phyloP scores from a whole-genome alignment of 306 rosid genomes.

The Datisca glomerata region DNA sequence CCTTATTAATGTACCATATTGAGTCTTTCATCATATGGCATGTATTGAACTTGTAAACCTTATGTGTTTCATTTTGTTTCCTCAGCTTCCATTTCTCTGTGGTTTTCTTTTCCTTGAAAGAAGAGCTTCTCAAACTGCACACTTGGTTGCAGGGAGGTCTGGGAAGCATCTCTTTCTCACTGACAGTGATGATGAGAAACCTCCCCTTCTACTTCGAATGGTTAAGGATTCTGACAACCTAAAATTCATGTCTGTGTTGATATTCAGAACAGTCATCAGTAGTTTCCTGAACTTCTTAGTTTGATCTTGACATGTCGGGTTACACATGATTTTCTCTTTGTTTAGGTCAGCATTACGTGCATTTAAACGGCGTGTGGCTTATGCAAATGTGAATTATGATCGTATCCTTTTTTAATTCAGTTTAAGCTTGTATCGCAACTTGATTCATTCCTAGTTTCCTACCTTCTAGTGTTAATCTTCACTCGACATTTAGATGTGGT shows the following conservation, averaged over 20 bases:
- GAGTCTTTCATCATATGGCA: no score
- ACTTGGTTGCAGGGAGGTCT: constrained; percentile 80
- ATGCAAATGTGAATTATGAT: constrained; percentile 88
- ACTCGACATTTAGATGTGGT: constrained; percentile 72
- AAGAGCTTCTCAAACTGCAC: constrained; percentile 87
- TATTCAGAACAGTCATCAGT: constrained; percentile 7
- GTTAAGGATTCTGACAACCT: constrained; percentile 62
- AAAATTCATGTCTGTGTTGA: constrained; percentile 70
- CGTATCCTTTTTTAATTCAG: constrained; percentile 57
- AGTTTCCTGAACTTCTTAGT: constrained; percentile 7
- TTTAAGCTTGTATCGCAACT: constrained; percentile 1
- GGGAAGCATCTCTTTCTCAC: constrained; percentile 94
- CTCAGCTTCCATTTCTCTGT: constrained; percentile 76
- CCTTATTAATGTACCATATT: no score
- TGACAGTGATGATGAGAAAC: constrained; percentile 57
- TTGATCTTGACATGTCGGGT: constrained; percentile 6
- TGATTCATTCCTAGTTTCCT: no score
- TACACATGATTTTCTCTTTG: constrained; percentile 13
- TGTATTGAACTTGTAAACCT: no score
- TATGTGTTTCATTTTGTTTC: no score
- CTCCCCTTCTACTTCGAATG: constrained; percentile 86
- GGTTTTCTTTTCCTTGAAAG: constrained; percentile 93
- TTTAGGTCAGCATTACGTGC: constrained; percentile 74
- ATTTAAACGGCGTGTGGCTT: constrained; percentile 85
- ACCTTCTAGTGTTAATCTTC: constrained; percentile 24